Base-by-base conservation (phyloP, 1,139 yeast species). In the Eremothecium gossypii region DNA sequence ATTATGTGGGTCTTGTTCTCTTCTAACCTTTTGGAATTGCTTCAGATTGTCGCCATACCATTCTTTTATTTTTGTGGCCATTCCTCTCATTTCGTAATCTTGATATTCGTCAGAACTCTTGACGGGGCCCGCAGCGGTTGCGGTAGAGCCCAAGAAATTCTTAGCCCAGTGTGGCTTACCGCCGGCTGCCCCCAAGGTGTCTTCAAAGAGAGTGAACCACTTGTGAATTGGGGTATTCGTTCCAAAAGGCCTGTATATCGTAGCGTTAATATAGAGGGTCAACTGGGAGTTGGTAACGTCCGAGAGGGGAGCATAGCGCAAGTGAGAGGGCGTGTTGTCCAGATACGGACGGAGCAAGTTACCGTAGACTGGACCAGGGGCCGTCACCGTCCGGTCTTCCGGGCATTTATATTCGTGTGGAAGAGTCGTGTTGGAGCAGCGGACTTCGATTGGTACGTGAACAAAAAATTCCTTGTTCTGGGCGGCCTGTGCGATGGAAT, bases 111-210 rank as follows among this genome's bases (percentile, higher is more conserved):
- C 46, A 33, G 64, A 68, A 9, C 53, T 53, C 41, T 59, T 57
- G n/a, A 49, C 46, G 8, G 50, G 52, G 13, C 56, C 54, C 3
- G 61, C 63, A 1, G 68, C 64, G 45, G 64, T 66, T 35, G 61
- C 55, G 8, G 67, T 68, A 28, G 79, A 65, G 2, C 96, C 96
- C 50, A 87, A 71, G 60, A 87, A 91, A 64, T 89, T 89, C 70
- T 91, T 91, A n/a, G 98, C 98, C 98, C 98, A 91, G 61, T 91
- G 98, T 1, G 98, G 98, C 60, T 81, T 84, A 39, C 98, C 98
- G 33, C 84, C 89, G 17, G 83, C 89, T 30, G 75, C 77, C 42
- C 72, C 71, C 71, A 89, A 70, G 1, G 85, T 74, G 45, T 75
- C 73, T 63, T 91, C 98, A 62, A 91, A 91, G n/a, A 71, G 69